Percentiles rank a stretch among this genome's conserved stretches.
phyloP scores from a whole-genome alignment of 352 stramenopile species.

The Aphanomyces invadans region DNA sequence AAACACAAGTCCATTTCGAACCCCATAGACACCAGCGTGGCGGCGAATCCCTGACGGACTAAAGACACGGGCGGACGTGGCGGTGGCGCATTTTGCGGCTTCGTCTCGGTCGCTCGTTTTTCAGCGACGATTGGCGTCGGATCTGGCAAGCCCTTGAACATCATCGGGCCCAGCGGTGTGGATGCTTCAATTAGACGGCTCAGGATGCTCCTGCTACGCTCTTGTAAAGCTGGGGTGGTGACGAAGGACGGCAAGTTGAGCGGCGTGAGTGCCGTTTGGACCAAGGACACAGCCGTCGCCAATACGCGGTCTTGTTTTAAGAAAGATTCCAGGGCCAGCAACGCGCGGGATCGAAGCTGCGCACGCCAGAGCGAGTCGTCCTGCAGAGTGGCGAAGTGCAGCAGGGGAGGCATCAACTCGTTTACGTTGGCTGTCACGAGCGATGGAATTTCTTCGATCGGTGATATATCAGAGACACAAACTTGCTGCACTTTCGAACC shows the following conservation, averaged over 20 bases:
- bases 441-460: conserved; percentile 65
- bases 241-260: conserved; percentile 64
- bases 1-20: conserved; percentile 87
- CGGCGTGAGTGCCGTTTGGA: conserved; percentile 54
- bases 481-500: conserved; percentile 82
- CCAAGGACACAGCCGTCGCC: conserved; percentile 36
- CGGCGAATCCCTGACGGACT: conserved; percentile 63
- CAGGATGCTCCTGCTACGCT: conserved; percentile 76
- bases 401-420: conserved; percentile 79
- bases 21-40: conserved; percentile 75
- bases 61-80: background rate
- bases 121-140: conserved; percentile 34
- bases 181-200: conserved; percentile 78
- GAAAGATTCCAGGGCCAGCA: conserved; percentile 72
- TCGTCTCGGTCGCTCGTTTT: too few species aligned
- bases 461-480: conserved; percentile 48
- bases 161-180: conserved; percentile 60
- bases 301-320: conserved; percentile 45
- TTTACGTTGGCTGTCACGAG: conserved; percentile 40
- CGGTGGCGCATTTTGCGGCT: too few species aligned
- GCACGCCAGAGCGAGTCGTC: conserved; percentile 74
- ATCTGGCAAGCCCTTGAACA: conserved; percentile 64
- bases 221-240: conserved; percentile 64
- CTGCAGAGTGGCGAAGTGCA: conserved; percentile 70
- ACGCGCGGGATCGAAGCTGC: conserved; percentile 75